Evolutionary conservation across 1,284 basidiomycete species (phyloP), one percentile per base, ranked within the genome.

Genomic region (Leccinum pachyderme): DNA sequence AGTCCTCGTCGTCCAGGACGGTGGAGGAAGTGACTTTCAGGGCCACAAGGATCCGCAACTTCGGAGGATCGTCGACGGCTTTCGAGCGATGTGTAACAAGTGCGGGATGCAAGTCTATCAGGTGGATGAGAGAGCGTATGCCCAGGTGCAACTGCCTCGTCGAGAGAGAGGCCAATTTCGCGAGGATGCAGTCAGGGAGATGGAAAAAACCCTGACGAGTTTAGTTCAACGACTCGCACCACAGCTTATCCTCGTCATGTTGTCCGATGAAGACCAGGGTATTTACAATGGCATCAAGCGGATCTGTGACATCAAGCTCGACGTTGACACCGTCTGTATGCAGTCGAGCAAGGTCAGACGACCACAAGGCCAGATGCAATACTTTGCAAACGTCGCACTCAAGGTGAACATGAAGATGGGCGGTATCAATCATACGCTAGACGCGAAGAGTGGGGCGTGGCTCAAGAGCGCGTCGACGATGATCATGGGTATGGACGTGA

Each of bases 401-500:
- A 79, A 83, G 61, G 75, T 90, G 53, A 93, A 92, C 70, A 87
- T 86, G 77, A 92, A 93, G 74, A 70, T 91, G 53, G 87, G 87
- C 4, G 90, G 90, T 15, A 74, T 86, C 51, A 92, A 93, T 63
- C 88, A 91, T 60, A 70, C 66, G 7, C 69, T 91, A 39, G 84
- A 86, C 56, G 62, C 69, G 9, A 61, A 65, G 1, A 81, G 73
- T 57, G 81, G 85, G 71, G 52, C 53, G 1, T 87, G 82, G 83
- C 72, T 91, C 37, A 76, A 72, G 57, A 61, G 75, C 55, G 70
- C 67, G 57, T 74, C 82, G 5, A 91, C 89, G 0, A 92, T 93
- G 85, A 68, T 92, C 31, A 81, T 92, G 29, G 90, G 90, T 6
- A 89, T 91, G 72, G 90, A 92, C 62, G 89, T 93, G 2, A 89